Base-by-base conservation (phyloP, 495 filamentous ascomycete genomes). In the Neurospora sp. region DNA sequence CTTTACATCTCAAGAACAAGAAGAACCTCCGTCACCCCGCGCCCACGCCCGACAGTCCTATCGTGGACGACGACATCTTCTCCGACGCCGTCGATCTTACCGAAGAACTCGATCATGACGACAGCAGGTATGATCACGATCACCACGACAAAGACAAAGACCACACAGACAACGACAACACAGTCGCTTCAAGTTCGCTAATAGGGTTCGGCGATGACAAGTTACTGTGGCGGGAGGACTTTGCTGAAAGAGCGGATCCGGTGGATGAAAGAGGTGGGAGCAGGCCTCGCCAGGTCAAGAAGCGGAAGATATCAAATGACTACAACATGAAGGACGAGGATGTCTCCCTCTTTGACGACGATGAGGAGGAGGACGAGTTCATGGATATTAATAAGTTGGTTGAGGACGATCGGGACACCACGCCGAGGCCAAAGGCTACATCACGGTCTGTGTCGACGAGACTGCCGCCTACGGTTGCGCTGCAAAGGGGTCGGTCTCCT, bases 41-140 rank as follows among this genome's bases (percentile, higher is more conserved):
- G 5, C 40, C 41, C 11, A 48, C 72, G 27, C 20, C 69, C 69
- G 41, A 69, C 37, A 41, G 75, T 20, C 11, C 72, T 18, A 46
- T 72, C 18, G 31, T 76, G 10, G 75, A 79, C 23, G 69, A 69
- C 7, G 76, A 77, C 23, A 54, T 91, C 6, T 74, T 71, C 14
- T 72, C 72, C 40, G 90, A 92, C 69, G 83, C 90, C 0, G 86
- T 96, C 72, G 93, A 96, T 77, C 80, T 96, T 46, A 96, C 92
- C 1, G 88, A 86, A 16, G 89, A 66, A 35, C 23, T 88, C 46
- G 88, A 82, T 77, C 74, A 72, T 48, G 39, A 76, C 84, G 23
- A 82, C 80, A 69, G 41, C 41, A 44, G 3, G 7, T 44, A 44
- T n/a, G 16, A 3, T 4, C 8, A 46, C n/a, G 18, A 20, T 46